A percentile compares a stretch with the other conserved stretches of the same genome.
Evolutionary conservation across 2,329 filamentous ascomycete genomes (phyloP).

Genomic region (Penicillium sp.): DNA sequence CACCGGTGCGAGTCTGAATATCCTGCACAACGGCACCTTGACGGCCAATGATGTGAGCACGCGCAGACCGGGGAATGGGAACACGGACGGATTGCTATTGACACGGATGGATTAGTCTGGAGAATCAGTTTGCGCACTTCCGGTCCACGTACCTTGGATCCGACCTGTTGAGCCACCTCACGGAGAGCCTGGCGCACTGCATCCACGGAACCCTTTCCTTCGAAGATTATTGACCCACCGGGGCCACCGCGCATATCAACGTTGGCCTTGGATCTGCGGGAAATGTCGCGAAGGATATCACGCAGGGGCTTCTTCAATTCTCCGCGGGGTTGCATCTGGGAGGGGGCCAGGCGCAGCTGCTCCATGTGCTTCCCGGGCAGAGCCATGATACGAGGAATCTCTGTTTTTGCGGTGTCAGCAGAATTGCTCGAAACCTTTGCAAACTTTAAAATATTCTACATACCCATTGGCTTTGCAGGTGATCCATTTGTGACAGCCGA

Average conservation of each 20-base stretch:
- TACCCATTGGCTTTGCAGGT: slow-evolving; percentile 50
- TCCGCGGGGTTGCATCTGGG: slow-evolving; percentile 69
- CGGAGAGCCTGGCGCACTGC: slow-evolving; percentile 82
- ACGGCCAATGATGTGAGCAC: slow-evolving; percentile 89
- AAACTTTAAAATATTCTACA: slow-evolving; percentile 48
- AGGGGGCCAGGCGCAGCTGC: slow-evolving; percentile 67
- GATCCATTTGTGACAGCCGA: slow-evolving; percentile 45
- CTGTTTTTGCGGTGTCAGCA: slow-evolving; percentile 16
- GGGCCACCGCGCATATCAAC: slow-evolving; percentile 73
- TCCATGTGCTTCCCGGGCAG: slow-evolving; percentile 82
- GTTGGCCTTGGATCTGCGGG: slow-evolving; percentile 82
- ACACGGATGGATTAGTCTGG: neutral
- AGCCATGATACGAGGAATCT: slow-evolving; percentile 58
- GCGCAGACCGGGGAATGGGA: slow-evolving; percentile 75
- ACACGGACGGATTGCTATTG: slow-evolving; percentile 65
- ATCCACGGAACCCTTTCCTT: slow-evolving; percentile 78
- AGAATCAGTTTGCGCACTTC: neutral
- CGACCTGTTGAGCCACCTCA: slow-evolving; percentile 83
- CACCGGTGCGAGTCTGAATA: slow-evolving; percentile 84
- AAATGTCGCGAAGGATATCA: slow-evolving; percentile 87
- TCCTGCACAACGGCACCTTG: slow-evolving; percentile 85
- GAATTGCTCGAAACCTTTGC: slow-evolving; percentile 19
- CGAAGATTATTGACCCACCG: slow-evolving; percentile 71
- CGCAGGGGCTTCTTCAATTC: slow-evolving; percentile 80
- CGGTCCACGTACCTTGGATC: slow-evolving; percentile 63